phyloP scores from a whole-genome alignment of 306 rosid species.

The Vicia faba region DNA sequence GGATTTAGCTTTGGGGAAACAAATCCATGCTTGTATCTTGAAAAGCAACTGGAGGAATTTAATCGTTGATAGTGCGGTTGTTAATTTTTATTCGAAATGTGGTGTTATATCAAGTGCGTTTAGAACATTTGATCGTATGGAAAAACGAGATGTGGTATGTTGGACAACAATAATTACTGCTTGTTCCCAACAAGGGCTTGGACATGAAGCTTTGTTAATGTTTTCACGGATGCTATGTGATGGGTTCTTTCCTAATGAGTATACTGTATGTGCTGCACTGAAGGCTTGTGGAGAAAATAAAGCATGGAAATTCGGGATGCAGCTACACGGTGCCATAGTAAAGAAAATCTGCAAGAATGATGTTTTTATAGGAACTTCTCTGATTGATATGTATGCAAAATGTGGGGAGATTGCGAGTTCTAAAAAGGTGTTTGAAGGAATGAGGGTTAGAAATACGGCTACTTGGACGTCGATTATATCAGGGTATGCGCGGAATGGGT shows the following conservation, averaged over 20 bases:
- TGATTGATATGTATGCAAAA: slow-evolving; percentile 88
- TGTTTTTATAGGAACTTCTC: slow-evolving; percentile 78
- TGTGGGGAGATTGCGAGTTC: slow-evolving; percentile 74
- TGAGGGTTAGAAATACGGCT: slow-evolving; percentile 75
- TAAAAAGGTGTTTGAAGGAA: slow-evolving; percentile 61
- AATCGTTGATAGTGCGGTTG: slow-evolving; percentile 68
- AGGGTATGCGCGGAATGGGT: slow-evolving; percentile 83
- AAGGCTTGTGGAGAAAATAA: slow-evolving; percentile 87
- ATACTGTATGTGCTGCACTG: slow-evolving; percentile 68
- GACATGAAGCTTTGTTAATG: slow-evolving; percentile 59
- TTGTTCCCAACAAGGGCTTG: slow-evolving; percentile 79
- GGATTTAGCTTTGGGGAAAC: slow-evolving; percentile 71
- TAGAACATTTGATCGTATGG: slow-evolving; percentile 62
- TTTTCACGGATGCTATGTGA: slow-evolving; percentile 63
- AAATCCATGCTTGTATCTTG: slow-evolving; percentile 68
- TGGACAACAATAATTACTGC: slow-evolving; percentile 93
- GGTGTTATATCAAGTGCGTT: slow-evolving; percentile 63
- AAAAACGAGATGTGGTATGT: slow-evolving; percentile 64
- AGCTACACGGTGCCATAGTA: slow-evolving; percentile 68
- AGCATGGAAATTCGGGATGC: slow-evolving; percentile 64
- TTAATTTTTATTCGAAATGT: slow-evolving; percentile 76
- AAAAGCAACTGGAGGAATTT: slow-evolving; percentile 70
- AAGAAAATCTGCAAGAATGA: slow-evolving; percentile 69
- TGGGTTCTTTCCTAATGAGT: slow-evolving; percentile 75
- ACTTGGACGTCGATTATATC: slow-evolving; percentile 96